Base-by-base conservation (phyloP, 345 rosid species). In the Ceriops tagal region DNA sequence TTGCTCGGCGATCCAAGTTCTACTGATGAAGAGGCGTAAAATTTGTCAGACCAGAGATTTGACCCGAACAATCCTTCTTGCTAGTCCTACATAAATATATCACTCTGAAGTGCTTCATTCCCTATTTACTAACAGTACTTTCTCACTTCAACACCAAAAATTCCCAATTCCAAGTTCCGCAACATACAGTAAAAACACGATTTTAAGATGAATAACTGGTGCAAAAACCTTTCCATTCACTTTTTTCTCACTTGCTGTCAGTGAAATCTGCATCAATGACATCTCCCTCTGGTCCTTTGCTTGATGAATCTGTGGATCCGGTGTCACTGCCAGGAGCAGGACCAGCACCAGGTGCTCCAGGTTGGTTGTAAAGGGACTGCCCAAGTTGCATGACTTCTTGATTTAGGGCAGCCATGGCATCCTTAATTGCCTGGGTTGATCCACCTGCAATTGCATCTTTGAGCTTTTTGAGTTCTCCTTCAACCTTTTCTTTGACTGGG, bases 341-440 rank as follows among this genome's bases (percentile, higher is more conserved):
- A 13, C 92, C 92, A 31, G 87, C 68, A 19, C 79, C 81, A 0
- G 69, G 69, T 8, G 90, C 88, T 18, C 97, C 95, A 0, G 93
- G 96, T 68, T 91, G 97, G 85, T 86, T 93, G 85, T 91, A 93
- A 0, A 93, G 87, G 8, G 91, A 87, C 74, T 85, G 98, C 24
- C 98, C 96, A 37, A 93, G 81, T 79, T 93, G 98, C 95, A 93
- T 91, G 59, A 91, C 96, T 77, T 91, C 98, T 74, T 89, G 95
- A 79, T 93, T 93, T 19, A 91, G 85, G 1, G 96, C 91, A 58
- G 95, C 84, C 84, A 91, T 88, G 13, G 97, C 78, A 13, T 91
- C 97, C 74, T 91, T 91, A 37, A 93, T 89, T 1, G 61, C 78
- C 77, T 91, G 97, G 1, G 93, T 93, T 8, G 90, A 68, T n/a